A percentile compares a stretch with the other conserved stretches of the same genome.
phyloP scores from a whole-genome alignment of 2,329 filamentous ascomycete species.

The Ceratocystis cacaofunesta region DNA sequence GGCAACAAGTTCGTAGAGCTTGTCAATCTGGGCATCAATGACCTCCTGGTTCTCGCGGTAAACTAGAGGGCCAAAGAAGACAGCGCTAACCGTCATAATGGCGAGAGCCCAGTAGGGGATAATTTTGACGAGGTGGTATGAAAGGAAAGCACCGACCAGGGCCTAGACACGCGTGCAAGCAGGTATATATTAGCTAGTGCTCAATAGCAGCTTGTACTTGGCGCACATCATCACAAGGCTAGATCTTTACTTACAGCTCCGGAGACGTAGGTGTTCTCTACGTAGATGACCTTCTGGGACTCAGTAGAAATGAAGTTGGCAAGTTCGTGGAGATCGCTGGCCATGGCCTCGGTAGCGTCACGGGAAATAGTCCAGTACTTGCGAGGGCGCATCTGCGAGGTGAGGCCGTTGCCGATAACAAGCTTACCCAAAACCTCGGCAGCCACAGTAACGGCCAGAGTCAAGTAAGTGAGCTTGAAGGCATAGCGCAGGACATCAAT shows the following conservation, averaged over 20 bases:
- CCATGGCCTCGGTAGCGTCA: slow-evolving; percentile 44
- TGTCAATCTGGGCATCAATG: slow-evolving; percentile 48
- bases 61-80: slow-evolving; percentile 48
- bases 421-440: slow-evolving; percentile 48
- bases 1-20: slow-evolving; percentile 42
- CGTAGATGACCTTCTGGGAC: slow-evolving; percentile 51
- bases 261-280: slow-evolving; percentile 49
- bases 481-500: slow-evolving; percentile 50
- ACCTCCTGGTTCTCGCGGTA: slow-evolving; percentile 56
- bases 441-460: slow-evolving; percentile 42
- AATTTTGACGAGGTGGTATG: slow-evolving; percentile 54
- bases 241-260: slow-evolving; percentile 35
- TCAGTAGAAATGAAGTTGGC: slow-evolving; percentile 61
- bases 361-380: slow-evolving; percentile 53
- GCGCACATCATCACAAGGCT: neutral
- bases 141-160: slow-evolving; percentile 45
- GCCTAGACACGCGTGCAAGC: slow-evolving; percentile 29
- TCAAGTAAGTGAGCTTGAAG: slow-evolving; percentile 51
- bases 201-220: too few relatives aligned
- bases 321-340: slow-evolving; percentile 52
- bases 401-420: slow-evolving; percentile 45
- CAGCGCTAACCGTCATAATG: slow-evolving; percentile 41
- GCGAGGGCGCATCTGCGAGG: slow-evolving; percentile 50
- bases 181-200: neutral
- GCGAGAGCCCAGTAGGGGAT: slow-evolving; percentile 56